Conservation (phyloP, 2,329 filamentous ascomycete genomes). For the Fusarium sp. region DNA sequence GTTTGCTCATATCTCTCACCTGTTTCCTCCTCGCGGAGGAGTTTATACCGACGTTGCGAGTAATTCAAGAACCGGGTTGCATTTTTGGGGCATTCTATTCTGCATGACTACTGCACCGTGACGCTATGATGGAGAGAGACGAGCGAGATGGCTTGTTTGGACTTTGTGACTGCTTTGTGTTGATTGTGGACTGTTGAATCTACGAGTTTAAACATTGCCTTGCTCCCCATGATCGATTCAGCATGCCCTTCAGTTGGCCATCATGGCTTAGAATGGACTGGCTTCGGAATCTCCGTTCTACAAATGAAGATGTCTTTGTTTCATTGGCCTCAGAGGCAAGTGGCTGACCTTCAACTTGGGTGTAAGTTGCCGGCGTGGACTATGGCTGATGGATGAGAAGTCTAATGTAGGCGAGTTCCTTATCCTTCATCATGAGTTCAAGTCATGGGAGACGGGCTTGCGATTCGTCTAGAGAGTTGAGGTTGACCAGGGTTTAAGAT, state of each 20-base stretch:
- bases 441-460: neutral
- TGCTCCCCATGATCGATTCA: neutral
- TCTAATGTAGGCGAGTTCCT: neutral
- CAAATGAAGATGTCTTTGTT: neutral
- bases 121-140: neutral
- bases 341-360: neutral
- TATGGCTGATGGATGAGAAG: neutral
- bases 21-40: conserved; percentile 42
- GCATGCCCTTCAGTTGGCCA: neutral
- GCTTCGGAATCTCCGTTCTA: neutral
- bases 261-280: neutral
- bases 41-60: conserved; percentile 44
- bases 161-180: neutral
- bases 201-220: neutral
- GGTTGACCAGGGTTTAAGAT: neutral
- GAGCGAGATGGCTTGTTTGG: neutral
- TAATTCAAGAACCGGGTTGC: conserved; percentile 44
- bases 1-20: conserved; percentile 35
- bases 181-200: neutral
- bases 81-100: conserved; percentile 22
- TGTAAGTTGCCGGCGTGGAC: neutral
- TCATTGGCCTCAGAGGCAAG: neutral
- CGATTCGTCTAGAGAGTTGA: neutral
- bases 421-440: neutral
- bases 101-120: neutral